A percentile compares a stretch with the other conserved stretches of the same genome.
phyloP scores from a whole-genome alignment of 495 filamentous ascomycete species.

The Daldinia childiae region DNA sequence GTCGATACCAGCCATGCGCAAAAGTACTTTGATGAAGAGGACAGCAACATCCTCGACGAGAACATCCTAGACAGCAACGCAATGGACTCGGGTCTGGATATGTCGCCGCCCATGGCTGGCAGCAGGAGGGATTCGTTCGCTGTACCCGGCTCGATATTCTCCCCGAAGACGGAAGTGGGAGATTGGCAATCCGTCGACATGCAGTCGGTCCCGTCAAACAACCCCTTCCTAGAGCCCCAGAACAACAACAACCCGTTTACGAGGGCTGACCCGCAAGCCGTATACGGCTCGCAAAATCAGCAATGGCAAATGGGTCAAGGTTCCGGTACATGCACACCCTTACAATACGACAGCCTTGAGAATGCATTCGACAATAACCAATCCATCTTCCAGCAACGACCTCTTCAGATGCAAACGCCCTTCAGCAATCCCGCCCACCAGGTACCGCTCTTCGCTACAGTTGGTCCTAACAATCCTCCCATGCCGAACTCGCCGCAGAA shows the following conservation, averaged over 20 bases:
- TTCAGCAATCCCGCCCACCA: slow-evolving; percentile 61
- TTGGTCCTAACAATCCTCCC: slow-evolving; percentile 53
- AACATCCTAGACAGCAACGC: slow-evolving; percentile 77
- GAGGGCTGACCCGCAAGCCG: slow-evolving; percentile 46
- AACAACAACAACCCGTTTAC: slow-evolving; percentile 61
- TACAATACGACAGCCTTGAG: slow-evolving; percentile 70
- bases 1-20: slow-evolving; percentile 67
- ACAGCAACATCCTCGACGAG: slow-evolving; percentile 83
- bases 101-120: slow-evolving; percentile 71
- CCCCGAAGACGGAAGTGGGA: slow-evolving; percentile 69
- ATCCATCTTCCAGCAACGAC: slow-evolving; percentile 61
- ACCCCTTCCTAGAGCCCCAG: slow-evolving; percentile 68
- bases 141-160: slow-evolving; percentile 71
- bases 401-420: slow-evolving; percentile 60
- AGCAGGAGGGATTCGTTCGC: slow-evolving; percentile 78
- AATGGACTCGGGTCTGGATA: slow-evolving; percentile 72
- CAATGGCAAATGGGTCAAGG: slow-evolving; percentile 69
- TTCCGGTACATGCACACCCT: slow-evolving; percentile 59
- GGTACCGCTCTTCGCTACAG: slow-evolving; percentile 61
- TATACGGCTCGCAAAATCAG: slow-evolving; percentile 59
- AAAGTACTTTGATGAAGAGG: slow-evolving; percentile 80
- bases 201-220: slow-evolving; percentile 65
- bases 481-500: slow-evolving; percentile 64
- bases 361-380: slow-evolving; percentile 67
- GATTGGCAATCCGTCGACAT: slow-evolving; percentile 73